Evolutionary conservation across 2,329 filamentous ascomycete genomes (phyloP).

Genomic region (Metarhizium brunneum): DNA sequence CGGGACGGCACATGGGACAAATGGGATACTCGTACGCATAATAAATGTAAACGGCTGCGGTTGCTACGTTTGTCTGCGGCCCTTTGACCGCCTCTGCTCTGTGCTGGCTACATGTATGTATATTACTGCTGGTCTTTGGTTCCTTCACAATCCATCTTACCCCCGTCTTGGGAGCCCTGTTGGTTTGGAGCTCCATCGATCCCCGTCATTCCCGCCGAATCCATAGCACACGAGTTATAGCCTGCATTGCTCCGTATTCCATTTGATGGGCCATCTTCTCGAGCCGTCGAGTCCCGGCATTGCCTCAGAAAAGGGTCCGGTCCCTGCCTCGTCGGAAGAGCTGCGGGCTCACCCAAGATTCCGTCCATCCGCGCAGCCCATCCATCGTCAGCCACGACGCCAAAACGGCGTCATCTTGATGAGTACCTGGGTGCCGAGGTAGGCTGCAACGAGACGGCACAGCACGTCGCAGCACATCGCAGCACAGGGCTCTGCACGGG

Average conservation of each 20-base stretch:
- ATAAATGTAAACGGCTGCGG: background rate
- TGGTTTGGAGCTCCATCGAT: background rate
- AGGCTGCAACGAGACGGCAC: background rate
- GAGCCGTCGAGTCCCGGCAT: background rate
- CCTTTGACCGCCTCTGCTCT: too few relatives aligned
- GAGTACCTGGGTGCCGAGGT: too few relatives aligned
- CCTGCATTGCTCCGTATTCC: too few relatives aligned
- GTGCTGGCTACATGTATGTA: too few relatives aligned
- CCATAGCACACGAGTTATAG: background rate
- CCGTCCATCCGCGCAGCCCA: background rate
- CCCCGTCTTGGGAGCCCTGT: background rate
- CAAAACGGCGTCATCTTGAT: background rate
- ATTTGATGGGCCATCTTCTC: too few relatives aligned
- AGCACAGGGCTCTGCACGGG: background rate
- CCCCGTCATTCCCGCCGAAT: background rate
- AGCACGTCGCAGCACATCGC: background rate
- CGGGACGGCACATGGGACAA: background rate
- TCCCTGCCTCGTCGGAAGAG: too few relatives aligned
- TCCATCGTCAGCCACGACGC: constrained; percentile 1
- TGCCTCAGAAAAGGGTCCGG: background rate
- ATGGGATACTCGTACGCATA: background rate
- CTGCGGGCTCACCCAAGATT: background rate
- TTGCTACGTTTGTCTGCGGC: background rate
- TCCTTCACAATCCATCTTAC: background rate
- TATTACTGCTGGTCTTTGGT: too few relatives aligned